These are phyloP conservation scores for Beauveria medogensis DNA, from an alignment of 2,329 filamentous ascomycete species.

Conservation along the genomic window DNA sequence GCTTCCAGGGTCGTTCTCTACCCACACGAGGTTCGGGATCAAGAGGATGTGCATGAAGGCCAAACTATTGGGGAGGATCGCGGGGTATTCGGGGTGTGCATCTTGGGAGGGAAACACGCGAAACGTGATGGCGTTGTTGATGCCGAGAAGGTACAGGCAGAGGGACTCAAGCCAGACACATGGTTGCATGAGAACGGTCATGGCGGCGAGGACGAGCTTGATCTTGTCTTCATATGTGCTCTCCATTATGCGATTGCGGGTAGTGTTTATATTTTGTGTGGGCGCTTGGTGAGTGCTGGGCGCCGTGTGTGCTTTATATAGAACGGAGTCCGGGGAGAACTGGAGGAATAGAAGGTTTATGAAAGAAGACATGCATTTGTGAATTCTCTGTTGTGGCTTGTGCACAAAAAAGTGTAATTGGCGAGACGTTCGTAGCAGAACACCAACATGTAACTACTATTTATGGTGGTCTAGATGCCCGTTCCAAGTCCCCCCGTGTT, in stretches of 20 bases:
- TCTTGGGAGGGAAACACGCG: not conserved
- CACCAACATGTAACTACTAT: not conserved
- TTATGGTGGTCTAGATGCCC: not conserved
- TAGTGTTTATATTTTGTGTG: not conserved
- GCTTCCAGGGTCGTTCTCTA: not conserved
- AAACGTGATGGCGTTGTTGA: not conserved
- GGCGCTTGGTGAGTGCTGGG: not conserved
- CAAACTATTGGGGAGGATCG: not conserved
- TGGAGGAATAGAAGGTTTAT: not conserved
- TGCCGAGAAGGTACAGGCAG: not conserved
- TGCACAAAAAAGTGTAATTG: not conserved
- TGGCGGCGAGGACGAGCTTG: not conserved
- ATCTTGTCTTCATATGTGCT: not conserved
- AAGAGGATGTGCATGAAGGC: not conserved
- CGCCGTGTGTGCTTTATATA: not conserved
- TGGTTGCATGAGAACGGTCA: not conserved
- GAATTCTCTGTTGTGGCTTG: not conserved
- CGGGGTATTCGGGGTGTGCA: not conserved
- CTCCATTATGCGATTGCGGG: not conserved
- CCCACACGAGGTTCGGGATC: not conserved
- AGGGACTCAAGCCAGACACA: not conserved
- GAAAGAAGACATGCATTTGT: not conserved
- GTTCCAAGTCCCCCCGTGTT: not conserved
- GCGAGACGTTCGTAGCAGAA: not conserved
- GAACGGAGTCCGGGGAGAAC: not conserved